phyloP scores from a whole-genome alignment of 257 asterid species.

The Solanum habrochaites region DNA sequence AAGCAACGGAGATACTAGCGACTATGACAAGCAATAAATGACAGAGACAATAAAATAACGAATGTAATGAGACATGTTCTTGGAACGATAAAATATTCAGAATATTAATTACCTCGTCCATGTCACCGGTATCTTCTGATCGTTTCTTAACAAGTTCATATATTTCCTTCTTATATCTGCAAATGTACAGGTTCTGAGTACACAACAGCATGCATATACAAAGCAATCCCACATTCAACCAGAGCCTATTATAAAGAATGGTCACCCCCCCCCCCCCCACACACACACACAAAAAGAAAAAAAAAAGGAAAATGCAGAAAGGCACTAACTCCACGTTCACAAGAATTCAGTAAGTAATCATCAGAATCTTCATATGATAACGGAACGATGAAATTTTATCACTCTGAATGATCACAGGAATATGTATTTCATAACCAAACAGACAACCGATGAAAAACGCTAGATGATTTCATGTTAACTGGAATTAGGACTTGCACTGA shows the following conservation, averaged over 20 bases:
- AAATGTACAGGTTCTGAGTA: background rate
- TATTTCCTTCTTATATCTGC: conserved; percentile 71
- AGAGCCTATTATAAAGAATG: background rate
- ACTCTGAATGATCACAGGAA: background rate
- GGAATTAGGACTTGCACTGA: background rate
- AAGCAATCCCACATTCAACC: background rate
- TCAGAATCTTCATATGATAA: background rate
- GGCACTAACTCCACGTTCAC: background rate
- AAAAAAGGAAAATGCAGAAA: background rate
- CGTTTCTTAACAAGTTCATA: conserved; percentile 78
- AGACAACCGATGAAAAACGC: background rate
- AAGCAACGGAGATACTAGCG: background rate
- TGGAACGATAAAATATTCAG: background rate
- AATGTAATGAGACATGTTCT: background rate
- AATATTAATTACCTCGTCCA: conserved; percentile 45
- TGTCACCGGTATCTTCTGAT: conserved; percentile 47
- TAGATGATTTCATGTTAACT: background rate
- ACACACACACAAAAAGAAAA: no score
- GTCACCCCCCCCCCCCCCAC: no score
- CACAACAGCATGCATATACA: background rate
- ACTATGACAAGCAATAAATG: background rate
- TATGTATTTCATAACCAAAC: background rate
- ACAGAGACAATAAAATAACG: background rate
- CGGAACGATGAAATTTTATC: background rate
- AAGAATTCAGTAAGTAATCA: background rate